phyloP scores from a whole-genome alignment of 345 rosid genomes.

The Arabis alpina region DNA sequence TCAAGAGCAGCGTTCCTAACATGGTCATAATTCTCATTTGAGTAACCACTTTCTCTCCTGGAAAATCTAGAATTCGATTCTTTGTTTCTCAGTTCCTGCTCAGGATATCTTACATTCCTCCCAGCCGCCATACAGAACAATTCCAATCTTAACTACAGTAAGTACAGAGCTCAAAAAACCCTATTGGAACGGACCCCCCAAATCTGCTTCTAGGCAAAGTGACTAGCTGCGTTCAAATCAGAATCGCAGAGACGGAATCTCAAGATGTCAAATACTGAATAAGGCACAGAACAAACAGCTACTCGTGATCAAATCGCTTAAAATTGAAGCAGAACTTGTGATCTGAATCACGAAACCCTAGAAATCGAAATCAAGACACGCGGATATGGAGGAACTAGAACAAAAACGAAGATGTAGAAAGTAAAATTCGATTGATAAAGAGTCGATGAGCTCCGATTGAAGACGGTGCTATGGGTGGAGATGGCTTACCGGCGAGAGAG shows the following conservation, averaged over 20 bases:
- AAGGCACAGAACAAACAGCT: slow-evolving; percentile 12
- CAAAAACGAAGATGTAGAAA: background rate
- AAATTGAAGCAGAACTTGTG: slow-evolving; percentile 24
- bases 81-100: slow-evolving; percentile 63
- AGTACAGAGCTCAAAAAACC: background rate
- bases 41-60: slow-evolving; percentile 51
- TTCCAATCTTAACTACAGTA: slow-evolving; percentile 10
- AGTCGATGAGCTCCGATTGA: slow-evolving; percentile 23
- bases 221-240: slow-evolving; percentile 21
- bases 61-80: slow-evolving; percentile 61
- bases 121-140: slow-evolving; percentile 75
- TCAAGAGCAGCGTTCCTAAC: slow-evolving; percentile 51
- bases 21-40: slow-evolving; percentile 53
- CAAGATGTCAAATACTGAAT: background rate
- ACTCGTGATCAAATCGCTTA: slow-evolving; percentile 11
- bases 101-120: slow-evolving; percentile 72
- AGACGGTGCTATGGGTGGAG: slow-evolving; percentile 14
- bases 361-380: slow-evolving; percentile 16
- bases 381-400: background rate
- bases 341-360: slow-evolving; percentile 45
- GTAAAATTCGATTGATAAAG: background rate
- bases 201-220: slow-evolving; percentile 27
- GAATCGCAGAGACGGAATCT: slow-evolving; percentile 17
- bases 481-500: slow-evolving; percentile 32
- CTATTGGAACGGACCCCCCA: slow-evolving; percentile 18